Percentiles rank a stretch among this genome's conserved stretches.
These are phyloP conservation scores for Physocladia obscura DNA, from an alignment of 192 early-diverging fungal genomes.

Conservation along the genomic window DNA sequence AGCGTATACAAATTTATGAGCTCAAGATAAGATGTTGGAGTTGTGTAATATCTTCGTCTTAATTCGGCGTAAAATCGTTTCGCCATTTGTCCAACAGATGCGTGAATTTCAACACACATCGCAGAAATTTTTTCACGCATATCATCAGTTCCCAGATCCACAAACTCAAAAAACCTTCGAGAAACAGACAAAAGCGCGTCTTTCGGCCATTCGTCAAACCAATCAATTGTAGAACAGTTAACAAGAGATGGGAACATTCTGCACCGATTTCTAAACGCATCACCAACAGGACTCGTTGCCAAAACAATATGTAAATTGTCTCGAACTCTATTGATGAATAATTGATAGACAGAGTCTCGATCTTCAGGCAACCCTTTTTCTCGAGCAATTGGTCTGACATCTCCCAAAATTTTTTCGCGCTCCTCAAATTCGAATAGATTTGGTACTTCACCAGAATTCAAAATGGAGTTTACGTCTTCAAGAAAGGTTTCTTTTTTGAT, in stretches of 20 bases:
- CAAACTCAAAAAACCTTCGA: conserved; percentile 56
- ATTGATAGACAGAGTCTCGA: conserved; percentile 57
- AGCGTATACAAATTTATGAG: conserved; percentile 58
- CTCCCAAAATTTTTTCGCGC: conserved; percentile 61
- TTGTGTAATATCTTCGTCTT: conserved; percentile 57
- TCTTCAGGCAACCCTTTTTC: conserved; percentile 59
- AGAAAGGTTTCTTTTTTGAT: conserved; percentile 60
- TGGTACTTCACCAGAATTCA: conserved; percentile 64
- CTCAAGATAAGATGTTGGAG: conserved; percentile 61
- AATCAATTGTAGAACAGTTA: conserved; percentile 61
- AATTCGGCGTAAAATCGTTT: conserved; percentile 53
- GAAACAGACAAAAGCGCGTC: conserved; percentile 61
- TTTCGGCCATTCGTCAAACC: conserved; percentile 65
- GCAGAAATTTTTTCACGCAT: conserved; percentile 56
- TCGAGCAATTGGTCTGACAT: conserved; percentile 48
- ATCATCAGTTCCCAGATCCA: conserved; percentile 57
- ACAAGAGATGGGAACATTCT: conserved; percentile 63
- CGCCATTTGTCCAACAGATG: conserved; percentile 51
- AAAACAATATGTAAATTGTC: conserved; percentile 65
- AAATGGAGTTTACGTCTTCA: conserved; percentile 60
- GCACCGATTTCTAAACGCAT: conserved; percentile 57
- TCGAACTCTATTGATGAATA: conserved; percentile 61
- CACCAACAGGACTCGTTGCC: conserved; percentile 59
- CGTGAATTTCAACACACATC: conserved; percentile 65
- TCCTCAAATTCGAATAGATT: conserved; percentile 63